phyloP scores from a whole-genome alignment of 495 filamentous ascomycete genomes.

The Polyplosphaeria fusca region DNA sequence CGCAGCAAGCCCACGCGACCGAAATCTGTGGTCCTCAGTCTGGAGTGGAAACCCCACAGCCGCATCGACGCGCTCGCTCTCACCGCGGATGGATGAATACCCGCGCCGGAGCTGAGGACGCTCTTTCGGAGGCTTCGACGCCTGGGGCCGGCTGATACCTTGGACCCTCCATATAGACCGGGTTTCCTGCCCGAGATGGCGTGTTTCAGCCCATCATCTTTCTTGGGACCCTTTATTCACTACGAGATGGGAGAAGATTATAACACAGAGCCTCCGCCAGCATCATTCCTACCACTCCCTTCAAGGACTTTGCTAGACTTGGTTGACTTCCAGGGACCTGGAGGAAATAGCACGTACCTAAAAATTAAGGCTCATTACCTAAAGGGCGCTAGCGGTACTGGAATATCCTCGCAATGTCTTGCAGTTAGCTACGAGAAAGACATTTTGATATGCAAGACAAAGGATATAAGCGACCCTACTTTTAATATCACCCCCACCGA shows the following conservation, averaged over 20 bases:
- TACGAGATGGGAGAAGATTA: slow-evolving; percentile 13
- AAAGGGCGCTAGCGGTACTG: neutral
- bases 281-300: slow-evolving; percentile 8
- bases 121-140: slow-evolving; percentile 17
- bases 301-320: neutral
- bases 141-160: slow-evolving; percentile 9
- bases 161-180: slow-evolving; percentile 8
- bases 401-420: slow-evolving; percentile 1
- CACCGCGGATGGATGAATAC: slow-evolving; percentile 16
- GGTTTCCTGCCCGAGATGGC: slow-evolving; percentile 16
- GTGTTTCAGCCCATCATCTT: slow-evolving; percentile 16
- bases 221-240: slow-evolving; percentile 9
- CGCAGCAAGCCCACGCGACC: neutral
- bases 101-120: slow-evolving; percentile 14
- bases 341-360: slow-evolving; percentile 11
- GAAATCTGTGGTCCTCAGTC: slow-evolving; percentile 5
- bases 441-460: slow-evolving; percentile 9
- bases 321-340: neutral
- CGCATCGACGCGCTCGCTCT: slow-evolving; percentile 18
- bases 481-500: slow-evolving; percentile 14
- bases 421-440: slow-evolving; percentile 21
- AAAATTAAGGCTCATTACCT: slow-evolving; percentile 10
- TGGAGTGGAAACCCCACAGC: slow-evolving; percentile 20
- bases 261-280: slow-evolving; percentile 8
- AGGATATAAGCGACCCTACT: slow-evolving; percentile 8